Percentiles rank a stretch among this genome's conserved stretches.
Evolutionary conservation across 345 rosid species (phyloP).

Genomic region (Erucastrum elatum): DNA sequence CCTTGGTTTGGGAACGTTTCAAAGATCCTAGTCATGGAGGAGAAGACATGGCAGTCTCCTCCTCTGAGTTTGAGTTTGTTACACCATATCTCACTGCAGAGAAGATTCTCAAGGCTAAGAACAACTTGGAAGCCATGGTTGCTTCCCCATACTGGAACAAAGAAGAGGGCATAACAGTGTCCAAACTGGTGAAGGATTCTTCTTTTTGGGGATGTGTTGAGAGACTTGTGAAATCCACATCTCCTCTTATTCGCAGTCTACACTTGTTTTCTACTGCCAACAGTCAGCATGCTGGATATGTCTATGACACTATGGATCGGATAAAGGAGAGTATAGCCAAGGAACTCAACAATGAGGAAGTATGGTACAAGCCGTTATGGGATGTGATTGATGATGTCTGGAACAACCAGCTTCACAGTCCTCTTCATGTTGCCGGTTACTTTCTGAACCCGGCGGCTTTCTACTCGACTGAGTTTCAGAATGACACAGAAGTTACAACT

Average conservation of each 20-base stretch:
- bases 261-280: conserved; percentile 38
- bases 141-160: conserved; percentile 45
- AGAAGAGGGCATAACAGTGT: conserved; percentile 42
- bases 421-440: conserved; percentile 70
- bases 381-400: conserved; percentile 62
- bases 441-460: conserved; percentile 58
- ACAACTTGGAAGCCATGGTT: conserved; percentile 48
- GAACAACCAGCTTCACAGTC: conserved; percentile 51
- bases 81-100: conserved; percentile 49
- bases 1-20: conserved; percentile 29
- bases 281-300: conserved; percentile 51
- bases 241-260: conserved; percentile 48
- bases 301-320: conserved; percentile 66
- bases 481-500: conserved; percentile 48
- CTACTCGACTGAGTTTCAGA: conserved; percentile 50
- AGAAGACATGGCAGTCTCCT: conserved; percentile 31
- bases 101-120: conserved; percentile 45
- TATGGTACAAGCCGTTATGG: conserved; percentile 50
- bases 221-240: conserved; percentile 45
- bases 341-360: conserved; percentile 34
- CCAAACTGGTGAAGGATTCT: conserved; percentile 38
- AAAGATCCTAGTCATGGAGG: conserved; percentile 30
- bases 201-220: conserved; percentile 55
- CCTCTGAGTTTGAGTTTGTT: conserved; percentile 44
- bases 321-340: conserved; percentile 52